Conservation (phyloP, 805 yeast species). For the Danielozyma ontarioensis region DNA sequence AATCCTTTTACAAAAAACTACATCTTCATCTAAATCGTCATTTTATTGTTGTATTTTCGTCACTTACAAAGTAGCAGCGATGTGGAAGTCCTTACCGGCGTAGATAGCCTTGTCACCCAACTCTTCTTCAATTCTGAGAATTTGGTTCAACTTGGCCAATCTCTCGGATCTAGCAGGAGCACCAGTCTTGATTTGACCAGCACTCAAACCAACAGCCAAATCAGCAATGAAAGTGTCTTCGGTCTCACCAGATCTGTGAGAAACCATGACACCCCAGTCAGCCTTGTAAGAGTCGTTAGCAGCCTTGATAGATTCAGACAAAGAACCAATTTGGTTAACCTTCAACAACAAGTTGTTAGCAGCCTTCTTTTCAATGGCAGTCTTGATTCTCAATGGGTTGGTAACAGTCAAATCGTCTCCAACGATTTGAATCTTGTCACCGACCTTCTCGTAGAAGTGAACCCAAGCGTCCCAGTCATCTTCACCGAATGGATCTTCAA, state of each 20-base stretch:
- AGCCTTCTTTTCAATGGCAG: constrained; percentile 94
- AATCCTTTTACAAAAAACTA: not conserved
- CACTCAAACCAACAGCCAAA: constrained; percentile 93
- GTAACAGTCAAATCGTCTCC: constrained; percentile 99
- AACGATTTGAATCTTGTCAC: constrained; percentile 78
- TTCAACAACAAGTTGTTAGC: constrained; percentile 92
- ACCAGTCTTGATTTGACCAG: constrained; percentile 99
- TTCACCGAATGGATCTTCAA: constrained; percentile 99
- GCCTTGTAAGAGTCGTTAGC: constrained; percentile 93
- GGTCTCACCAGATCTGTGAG: constrained; percentile 99
- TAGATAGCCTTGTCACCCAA: constrained; percentile 95
- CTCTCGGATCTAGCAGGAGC: constrained; percentile 99
- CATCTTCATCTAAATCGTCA: not conserved
- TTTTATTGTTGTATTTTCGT: not conserved
- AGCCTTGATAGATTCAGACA: constrained; percentile 94
- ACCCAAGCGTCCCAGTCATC: constrained; percentile 99
- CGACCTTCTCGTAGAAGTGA: constrained; percentile 68
- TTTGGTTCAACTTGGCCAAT: constrained; percentile 98
- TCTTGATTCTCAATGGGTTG: constrained; percentile 90
- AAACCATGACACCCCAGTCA: constrained; percentile 99
- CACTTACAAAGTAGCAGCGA: constrained; percentile 34
- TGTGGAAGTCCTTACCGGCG: constrained; percentile 91
- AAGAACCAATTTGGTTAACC: constrained; percentile 98
- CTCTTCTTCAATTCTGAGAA: constrained; percentile 97
- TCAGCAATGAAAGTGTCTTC: constrained; percentile 99